Evolutionary conservation across 176 grass and related monocot genomes (phyloP).

Genomic region (Avena insularis): DNA sequence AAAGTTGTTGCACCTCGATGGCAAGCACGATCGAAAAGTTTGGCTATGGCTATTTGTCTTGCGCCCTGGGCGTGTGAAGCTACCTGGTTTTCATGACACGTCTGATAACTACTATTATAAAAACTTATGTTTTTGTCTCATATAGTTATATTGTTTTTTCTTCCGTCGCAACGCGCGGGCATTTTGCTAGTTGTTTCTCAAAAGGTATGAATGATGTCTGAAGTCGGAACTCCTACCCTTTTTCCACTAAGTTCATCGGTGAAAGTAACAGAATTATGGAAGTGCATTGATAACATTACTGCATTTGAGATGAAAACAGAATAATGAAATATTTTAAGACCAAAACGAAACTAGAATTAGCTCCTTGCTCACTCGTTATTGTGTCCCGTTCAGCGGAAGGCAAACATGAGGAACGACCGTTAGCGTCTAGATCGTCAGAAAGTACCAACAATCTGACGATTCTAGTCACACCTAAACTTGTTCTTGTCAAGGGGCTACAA

Average conservation of each 20-base stretch:
- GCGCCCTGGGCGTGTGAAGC: too few relatives aligned
- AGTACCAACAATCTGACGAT: not conserved
- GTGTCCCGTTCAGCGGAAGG: not conserved
- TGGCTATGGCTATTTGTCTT: too few relatives aligned
- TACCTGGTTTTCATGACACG: too few relatives aligned
- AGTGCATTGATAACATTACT: not conserved
- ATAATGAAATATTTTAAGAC: not conserved
- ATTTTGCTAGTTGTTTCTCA: too few relatives aligned
- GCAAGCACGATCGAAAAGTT: too few relatives aligned
- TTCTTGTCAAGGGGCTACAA: not conserved
- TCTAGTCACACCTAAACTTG: not conserved
- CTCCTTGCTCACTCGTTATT: not conserved
- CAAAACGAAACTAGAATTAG: not conserved
- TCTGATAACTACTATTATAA: too few relatives aligned
- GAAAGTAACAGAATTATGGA: slow-evolving; percentile 5
- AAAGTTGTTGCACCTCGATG: too few relatives aligned
- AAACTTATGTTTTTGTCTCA: too few relatives aligned
- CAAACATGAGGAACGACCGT: not conserved
- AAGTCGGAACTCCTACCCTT: not conserved
- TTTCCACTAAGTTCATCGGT: not conserved
- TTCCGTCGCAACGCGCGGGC: too few relatives aligned
- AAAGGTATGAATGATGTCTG: too few relatives aligned
- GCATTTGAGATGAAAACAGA: not conserved
- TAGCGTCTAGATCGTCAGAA: not conserved
- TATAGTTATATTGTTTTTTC: too few relatives aligned